Conservation (phyloP, 1,139 yeast genomes). For the Wickerhamomyces sp. region DNA sequence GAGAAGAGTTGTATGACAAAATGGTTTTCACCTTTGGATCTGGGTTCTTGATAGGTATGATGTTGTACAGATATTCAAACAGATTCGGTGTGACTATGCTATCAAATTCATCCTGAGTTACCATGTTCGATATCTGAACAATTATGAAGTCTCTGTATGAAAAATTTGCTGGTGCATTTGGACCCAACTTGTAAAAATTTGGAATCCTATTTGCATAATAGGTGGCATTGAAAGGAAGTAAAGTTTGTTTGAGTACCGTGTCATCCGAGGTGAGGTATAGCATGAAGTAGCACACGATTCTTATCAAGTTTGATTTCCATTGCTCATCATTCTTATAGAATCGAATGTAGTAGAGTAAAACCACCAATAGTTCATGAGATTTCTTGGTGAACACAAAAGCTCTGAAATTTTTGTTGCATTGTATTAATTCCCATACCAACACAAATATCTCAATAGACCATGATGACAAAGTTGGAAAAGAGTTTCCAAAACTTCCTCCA, state of each 20-base stretch:
- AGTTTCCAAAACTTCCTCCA: slow-evolving; percentile 4
- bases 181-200: slow-evolving; percentile 33
- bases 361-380: slow-evolving; percentile 49
- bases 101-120: slow-evolving; percentile 31
- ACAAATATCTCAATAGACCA: slow-evolving; percentile 55
- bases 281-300: slow-evolving; percentile 56
- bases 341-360: slow-evolving; percentile 52
- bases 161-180: slow-evolving; percentile 18
- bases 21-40: slow-evolving; percentile 27
- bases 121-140: slow-evolving; percentile 42
- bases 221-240: slow-evolving; percentile 37
- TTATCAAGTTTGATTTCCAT: slow-evolving; percentile 42
- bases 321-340: slow-evolving; percentile 39
- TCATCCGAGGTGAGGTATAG: slow-evolving; percentile 55
- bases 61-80: slow-evolving; percentile 54
- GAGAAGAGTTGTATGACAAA: slow-evolving; percentile 56
- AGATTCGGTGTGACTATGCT: slow-evolving; percentile 38
- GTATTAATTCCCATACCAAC: slow-evolving; percentile 72
- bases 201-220: slow-evolving; percentile 44
- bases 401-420: slow-evolving; percentile 58
- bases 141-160: slow-evolving; percentile 62
- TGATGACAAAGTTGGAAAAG: slow-evolving; percentile 35
- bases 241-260: slow-evolving; percentile 33
- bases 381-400: slow-evolving; percentile 42
- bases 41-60: slow-evolving; percentile 40